phyloP scores from a whole-genome alignment of 768 basidiomycete species.

The Galerina marginata region DNA sequence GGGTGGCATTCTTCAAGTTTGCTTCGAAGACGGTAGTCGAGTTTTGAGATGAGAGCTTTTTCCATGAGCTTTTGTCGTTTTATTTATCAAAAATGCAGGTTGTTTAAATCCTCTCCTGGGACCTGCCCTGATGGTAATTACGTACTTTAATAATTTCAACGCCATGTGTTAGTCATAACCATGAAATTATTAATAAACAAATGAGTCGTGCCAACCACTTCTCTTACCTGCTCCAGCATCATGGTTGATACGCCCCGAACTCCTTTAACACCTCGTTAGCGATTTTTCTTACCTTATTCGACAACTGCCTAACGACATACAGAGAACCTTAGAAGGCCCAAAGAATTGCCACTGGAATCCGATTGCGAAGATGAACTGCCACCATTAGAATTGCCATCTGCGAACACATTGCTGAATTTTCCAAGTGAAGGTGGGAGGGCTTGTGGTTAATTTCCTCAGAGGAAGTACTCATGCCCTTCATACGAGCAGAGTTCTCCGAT shows the following conservation, averaged over 20 bases:
- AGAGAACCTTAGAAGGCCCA: slow-evolving; percentile 12
- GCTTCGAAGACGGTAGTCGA: too few species aligned
- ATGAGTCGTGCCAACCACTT: too few species aligned
- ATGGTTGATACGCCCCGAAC: slow-evolving; percentile 11
- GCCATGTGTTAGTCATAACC: too few species aligned
- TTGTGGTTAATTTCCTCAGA: not conserved
- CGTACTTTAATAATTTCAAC: too few species aligned
- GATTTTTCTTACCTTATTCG: not conserved
- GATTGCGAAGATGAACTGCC: slow-evolving; percentile 18
- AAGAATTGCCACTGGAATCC: slow-evolving; percentile 21
- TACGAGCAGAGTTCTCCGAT: slow-evolving; percentile 6
- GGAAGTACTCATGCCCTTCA: not conserved
- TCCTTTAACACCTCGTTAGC: slow-evolving; percentile 4
- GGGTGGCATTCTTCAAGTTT: too few species aligned
- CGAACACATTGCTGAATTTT: slow-evolving; percentile 17
- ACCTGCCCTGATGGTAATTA: too few species aligned
- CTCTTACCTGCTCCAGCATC: not conserved
- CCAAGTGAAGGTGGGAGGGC: slow-evolving; percentile 10
- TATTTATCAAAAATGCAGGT: too few species aligned
- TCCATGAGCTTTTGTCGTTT: too few species aligned
- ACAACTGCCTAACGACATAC: not conserved
- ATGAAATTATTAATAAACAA: too few species aligned
- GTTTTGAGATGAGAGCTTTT: too few species aligned
- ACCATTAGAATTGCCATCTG: slow-evolving; percentile 20
- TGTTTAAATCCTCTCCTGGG: too few species aligned